Evolutionary conservation across 1,139 yeast species (phyloP), one percentile per base, ranked within the genome.

Genomic region (Yamadazyma dushanensis): DNA sequence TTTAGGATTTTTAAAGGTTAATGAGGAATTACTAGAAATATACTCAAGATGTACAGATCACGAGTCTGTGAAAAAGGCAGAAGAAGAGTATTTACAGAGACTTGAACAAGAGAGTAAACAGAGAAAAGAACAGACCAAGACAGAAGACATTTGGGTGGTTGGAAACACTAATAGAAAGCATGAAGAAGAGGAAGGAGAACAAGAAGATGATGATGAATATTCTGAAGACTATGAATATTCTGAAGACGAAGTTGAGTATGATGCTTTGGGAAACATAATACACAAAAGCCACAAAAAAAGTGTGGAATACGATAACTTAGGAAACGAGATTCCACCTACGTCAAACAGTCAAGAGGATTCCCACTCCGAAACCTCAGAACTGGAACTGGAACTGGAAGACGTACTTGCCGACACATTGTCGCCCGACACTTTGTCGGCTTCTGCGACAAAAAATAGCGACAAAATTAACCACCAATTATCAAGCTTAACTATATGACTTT

Each of bases 11-110:
- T 63, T 94, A 49, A 82, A 84, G 40, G 79, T 94, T 37, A 94
- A 94, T 56, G 74, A 76, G 44, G 97, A 88, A 45, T 65, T 94
- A 23, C 54, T 94, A 17, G 83, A 79, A 36, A 56, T 83, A 8
- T 94, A 94, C 52, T 83, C 82, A 35, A 56, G 73, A 29, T 92
- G 98, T 58, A 79, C 90, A 0, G 96, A 92, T 51, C 75, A 85
- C 1, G 89, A 73, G 3, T 83, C 92, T 8, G 80, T 94, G 0
- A 67, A 73, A 36, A 61, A 57, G 31, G 96, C 92, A 0, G 95
- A 92, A 59, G 80, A 80, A 22, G 78, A 66, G 24, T 92, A 95
- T 87, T 61, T 90, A 49, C 77, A 68, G 18, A 70, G 71, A 51
- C 63, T 88, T 9, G 94, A 86, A 39, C 61, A 69, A 36, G 97